Evolutionary conservation across 2,329 filamentous ascomycete genomes (phyloP).

Genomic region (Fusarium sp.): DNA sequence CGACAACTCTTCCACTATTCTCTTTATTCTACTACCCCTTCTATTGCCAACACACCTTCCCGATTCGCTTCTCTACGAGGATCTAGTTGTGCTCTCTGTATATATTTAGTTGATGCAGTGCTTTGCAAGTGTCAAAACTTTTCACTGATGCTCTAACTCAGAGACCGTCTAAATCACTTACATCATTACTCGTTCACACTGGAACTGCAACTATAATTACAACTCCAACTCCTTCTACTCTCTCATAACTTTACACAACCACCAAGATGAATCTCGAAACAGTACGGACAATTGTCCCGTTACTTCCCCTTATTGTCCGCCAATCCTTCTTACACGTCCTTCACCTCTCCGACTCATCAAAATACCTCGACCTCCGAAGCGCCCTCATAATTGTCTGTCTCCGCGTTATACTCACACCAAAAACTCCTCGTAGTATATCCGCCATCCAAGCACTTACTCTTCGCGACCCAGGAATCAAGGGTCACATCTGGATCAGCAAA

Average conservation of each 20-base stretch:
- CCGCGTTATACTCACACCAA: conserved; percentile 69
- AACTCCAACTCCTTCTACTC: not conserved
- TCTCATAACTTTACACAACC: not conserved
- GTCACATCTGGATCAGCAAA: conserved; percentile 83
- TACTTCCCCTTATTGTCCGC: conserved; percentile 71
- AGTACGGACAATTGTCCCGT: conserved; percentile 58
- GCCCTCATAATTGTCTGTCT: conserved; percentile 78
- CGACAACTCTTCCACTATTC: conserved; percentile 11
- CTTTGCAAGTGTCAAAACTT: not conserved
- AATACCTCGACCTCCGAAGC: conserved; percentile 82
- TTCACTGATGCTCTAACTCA: not conserved
- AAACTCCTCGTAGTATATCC: conserved; percentile 63
- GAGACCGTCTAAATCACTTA: conserved; percentile 14
- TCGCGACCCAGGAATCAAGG: conserved; percentile 76
- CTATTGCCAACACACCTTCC: conserved; percentile 6
- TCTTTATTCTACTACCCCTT: conserved; percentile 10
- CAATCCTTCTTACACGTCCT: conserved; percentile 73
- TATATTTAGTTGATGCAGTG: not conserved
- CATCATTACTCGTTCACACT: conserved; percentile 16
- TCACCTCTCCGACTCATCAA: conserved; percentile 74
- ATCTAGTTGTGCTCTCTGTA: not conserved
- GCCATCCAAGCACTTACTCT: conserved; percentile 72
- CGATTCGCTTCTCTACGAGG: not conserved
- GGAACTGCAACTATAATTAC: conserved; percentile 1
- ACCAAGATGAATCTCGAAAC: conserved; percentile 36